Conservation (phyloP, 345 rosid genomes). For the Sisymbrium irio region DNA sequence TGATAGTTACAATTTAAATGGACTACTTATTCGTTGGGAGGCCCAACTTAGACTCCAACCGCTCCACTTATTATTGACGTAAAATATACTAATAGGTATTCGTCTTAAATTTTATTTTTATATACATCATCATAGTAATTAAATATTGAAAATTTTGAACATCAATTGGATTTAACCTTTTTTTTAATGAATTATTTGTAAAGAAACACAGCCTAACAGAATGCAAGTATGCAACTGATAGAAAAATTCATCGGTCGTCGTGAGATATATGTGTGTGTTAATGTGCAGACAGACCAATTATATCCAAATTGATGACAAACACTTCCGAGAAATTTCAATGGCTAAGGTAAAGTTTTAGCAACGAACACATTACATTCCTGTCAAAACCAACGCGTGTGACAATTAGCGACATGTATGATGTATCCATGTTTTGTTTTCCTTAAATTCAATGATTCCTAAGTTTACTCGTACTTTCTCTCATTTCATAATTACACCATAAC, state of each 20-base stretch:
- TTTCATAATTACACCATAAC: not conserved
- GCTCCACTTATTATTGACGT: not conserved
- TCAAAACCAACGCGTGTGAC: not conserved
- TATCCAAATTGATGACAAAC: not conserved
- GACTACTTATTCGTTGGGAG: not conserved
- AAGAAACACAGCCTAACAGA: not conserved
- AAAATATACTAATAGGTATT: not conserved
- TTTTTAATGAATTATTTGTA: too few relatives aligned
- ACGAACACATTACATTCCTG: not conserved
- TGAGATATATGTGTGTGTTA: too few relatives aligned
- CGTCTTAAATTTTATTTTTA: too few relatives aligned
- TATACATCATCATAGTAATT: too few relatives aligned
- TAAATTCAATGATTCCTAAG: not conserved
- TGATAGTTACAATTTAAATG: not conserved
- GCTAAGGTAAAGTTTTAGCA: not conserved
- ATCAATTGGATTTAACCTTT: too few relatives aligned
- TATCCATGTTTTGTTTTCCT: not conserved
- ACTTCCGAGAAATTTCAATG: not conserved
- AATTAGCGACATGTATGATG: not conserved
- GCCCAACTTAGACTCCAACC: not conserved
- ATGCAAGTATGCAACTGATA: not conserved
- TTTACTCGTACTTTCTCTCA: conserved; percentile 2
- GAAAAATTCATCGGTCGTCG: not conserved
- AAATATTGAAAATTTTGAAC: not conserved
- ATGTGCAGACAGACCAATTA: not conserved